Conservation (phyloP, 345 rosid genomes). For the Boechera stricta region DNA sequence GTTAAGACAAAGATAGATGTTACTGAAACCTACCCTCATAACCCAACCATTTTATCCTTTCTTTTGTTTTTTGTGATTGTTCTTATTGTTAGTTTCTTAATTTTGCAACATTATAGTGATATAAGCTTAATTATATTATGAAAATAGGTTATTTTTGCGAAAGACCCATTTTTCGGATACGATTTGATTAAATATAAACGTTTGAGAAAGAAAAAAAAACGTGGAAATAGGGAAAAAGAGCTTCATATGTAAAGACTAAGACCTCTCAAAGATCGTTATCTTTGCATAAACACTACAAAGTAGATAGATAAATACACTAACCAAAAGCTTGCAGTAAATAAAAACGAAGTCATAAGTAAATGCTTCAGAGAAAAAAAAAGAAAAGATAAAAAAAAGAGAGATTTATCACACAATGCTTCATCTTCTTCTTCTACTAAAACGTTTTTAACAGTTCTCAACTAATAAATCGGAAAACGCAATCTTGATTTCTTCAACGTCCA, state of each 20-base stretch:
- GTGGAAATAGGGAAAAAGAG: slow-evolving; percentile 4
- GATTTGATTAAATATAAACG: not conserved
- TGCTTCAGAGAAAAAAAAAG: not conserved
- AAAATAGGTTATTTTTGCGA: too few relatives aligned
- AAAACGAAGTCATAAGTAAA: slow-evolving; percentile 13
- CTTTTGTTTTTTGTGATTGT: too few relatives aligned
- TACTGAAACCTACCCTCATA: too few relatives aligned
- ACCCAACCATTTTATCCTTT: too few relatives aligned
- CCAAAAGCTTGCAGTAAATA: slow-evolving; percentile 25
- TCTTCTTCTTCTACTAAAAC: slow-evolving; percentile 32
- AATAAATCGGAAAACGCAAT: not conserved
- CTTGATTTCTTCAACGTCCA: slow-evolving; percentile 61
- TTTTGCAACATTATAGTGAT: too few relatives aligned
- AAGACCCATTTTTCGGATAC: too few relatives aligned
- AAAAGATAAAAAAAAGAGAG: not conserved
- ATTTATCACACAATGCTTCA: slow-evolving; percentile 34
- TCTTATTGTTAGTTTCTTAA: too few relatives aligned
- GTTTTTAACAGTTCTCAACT: slow-evolving; percentile 10
- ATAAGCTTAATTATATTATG: too few relatives aligned
- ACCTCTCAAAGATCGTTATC: slow-evolving; percentile 10
- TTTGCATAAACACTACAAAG: slow-evolving; percentile 39
- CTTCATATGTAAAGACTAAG: slow-evolving; percentile 7
- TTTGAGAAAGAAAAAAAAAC: not conserved
- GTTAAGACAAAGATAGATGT: too few relatives aligned
- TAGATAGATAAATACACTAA: slow-evolving; percentile 27